A percentile compares a stretch with the other conserved stretches of the same genome.
These are phyloP conservation scores for Rhizophora mangle DNA, from an alignment of 345 rosid genomes.

Conservation along the genomic window DNA sequence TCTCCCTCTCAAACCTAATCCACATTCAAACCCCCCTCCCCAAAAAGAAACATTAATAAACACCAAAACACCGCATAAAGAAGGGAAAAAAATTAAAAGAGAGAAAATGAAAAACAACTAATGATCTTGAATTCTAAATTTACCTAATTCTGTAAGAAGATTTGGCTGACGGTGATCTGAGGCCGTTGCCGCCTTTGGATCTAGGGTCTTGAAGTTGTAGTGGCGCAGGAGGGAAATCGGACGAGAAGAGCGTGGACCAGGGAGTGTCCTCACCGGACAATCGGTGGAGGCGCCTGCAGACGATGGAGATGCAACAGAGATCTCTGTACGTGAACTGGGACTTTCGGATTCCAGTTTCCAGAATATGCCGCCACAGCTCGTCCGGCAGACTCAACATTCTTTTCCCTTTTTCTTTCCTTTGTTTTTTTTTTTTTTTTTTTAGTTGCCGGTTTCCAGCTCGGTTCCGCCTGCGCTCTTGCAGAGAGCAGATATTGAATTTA, in stretches of 20 bases:
- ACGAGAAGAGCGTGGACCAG: constrained; percentile 55
- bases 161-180: constrained; percentile 26
- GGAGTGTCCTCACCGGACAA: constrained; percentile 62
- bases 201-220: constrained; percentile 8
- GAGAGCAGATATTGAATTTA: too few species aligned
- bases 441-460: too few species aligned
- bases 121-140: not conserved
- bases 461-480: too few species aligned
- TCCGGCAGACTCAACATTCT: constrained; percentile 52
- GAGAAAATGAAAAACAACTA: not conserved
- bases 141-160: constrained; percentile 54
- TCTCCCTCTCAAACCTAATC: constrained; percentile 70
- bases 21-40: not conserved
- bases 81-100: too few species aligned
- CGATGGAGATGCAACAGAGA: constrained; percentile 77
- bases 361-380: constrained; percentile 72
- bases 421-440: not conserved
- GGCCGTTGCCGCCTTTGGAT: not conserved
- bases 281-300: constrained; percentile 63
- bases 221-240: constrained; percentile 40
- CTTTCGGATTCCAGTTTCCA: constrained; percentile 47
- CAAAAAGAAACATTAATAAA: not conserved
- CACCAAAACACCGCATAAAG: not conserved
- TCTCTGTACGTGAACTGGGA: constrained; percentile 52
- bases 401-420: not conserved